Percentiles rank a stretch among this genome's conserved stretches.
These are phyloP conservation scores for Corrigiola litoralis DNA, from an alignment of 179 eudicot species.

Conservation along the genomic window DNA sequence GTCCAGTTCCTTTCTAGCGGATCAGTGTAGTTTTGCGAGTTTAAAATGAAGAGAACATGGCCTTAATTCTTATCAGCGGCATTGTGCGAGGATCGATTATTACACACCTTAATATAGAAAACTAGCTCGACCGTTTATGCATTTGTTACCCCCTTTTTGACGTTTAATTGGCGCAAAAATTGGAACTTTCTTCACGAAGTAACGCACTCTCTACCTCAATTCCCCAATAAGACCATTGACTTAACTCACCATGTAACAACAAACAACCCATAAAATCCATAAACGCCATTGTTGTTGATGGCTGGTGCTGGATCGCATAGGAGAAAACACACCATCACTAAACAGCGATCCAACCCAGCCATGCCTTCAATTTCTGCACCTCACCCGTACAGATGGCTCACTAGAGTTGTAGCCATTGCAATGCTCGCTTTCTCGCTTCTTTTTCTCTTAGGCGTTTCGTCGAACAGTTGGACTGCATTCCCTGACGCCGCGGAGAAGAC, in stretches of 20 bases:
- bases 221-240: background rate
- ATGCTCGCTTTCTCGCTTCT: slow-evolving; percentile 19
- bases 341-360: slow-evolving; percentile 26
- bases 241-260: background rate
- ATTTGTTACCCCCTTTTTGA: too few relatives aligned
- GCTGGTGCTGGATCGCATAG: background rate
- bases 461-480: slow-evolving; percentile 30
- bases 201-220: background rate
- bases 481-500: background rate
- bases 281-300: background rate
- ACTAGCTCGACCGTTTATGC: too few relatives aligned
- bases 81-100: too few relatives aligned
- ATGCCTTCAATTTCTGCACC: slow-evolving; percentile 25
- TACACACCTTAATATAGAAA: too few relatives aligned
- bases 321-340: background rate
- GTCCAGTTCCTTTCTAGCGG: too few relatives aligned
- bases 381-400: slow-evolving; percentile 23
- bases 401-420: slow-evolving; percentile 17
- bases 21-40: too few relatives aligned
- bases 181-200: background rate
- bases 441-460: slow-evolving; percentile 38
- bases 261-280: background rate
- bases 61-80: too few relatives aligned
- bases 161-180: too few relatives aligned
- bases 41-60: too few relatives aligned